Evolutionary conservation across 2,329 filamentous ascomycete species (phyloP).

Genomic region (Penicillium sp.): DNA sequence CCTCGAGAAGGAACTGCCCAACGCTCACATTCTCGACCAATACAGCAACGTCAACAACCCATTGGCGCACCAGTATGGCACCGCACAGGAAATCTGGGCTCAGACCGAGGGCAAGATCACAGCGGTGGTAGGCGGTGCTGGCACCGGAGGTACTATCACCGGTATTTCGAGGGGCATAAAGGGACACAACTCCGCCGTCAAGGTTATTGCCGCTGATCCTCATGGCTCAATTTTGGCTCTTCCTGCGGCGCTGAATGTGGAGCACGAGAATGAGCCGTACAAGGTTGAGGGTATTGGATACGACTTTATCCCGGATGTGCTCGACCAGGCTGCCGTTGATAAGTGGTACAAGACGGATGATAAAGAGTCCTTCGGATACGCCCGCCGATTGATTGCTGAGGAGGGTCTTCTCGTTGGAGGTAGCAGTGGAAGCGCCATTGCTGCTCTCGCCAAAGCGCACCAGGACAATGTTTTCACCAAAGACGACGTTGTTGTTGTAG

Average conservation of each 20-base stretch:
- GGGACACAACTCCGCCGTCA: conserved; percentile 81
- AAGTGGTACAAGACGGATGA: conserved; percentile 99
- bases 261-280: conserved; percentile 77
- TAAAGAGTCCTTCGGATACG: conserved; percentile 81
- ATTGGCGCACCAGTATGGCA: conserved; percentile 86
- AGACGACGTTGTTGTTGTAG: conserved; percentile 82
- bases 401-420: conserved; percentile 92
- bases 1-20: conserved; percentile 91
- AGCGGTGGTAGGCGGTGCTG: conserved; percentile 84
- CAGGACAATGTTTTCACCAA: conserved; percentile 73
- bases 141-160: conserved; percentile 92
- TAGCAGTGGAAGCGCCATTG: conserved; percentile 87
- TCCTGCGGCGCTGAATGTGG: conserved; percentile 73
- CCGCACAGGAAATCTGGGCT: conserved; percentile 91
- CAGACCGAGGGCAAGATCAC: conserved; percentile 81
- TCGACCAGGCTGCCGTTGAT: conserved; percentile 75
- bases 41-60: conserved; percentile 92
- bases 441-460: conserved; percentile 71
- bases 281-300: conserved; percentile 99
- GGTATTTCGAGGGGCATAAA: conserved; percentile 78
- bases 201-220: conserved; percentile 89
- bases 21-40: conserved; percentile 95
- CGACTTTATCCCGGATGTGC: conserved; percentile 93
- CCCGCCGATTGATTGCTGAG: conserved; percentile 86
- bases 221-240: conserved; percentile 86